Evolutionary conservation across 1,284 basidiomycete genomes (phyloP).

Genomic region (Taiwanofungus camphoratus): DNA sequence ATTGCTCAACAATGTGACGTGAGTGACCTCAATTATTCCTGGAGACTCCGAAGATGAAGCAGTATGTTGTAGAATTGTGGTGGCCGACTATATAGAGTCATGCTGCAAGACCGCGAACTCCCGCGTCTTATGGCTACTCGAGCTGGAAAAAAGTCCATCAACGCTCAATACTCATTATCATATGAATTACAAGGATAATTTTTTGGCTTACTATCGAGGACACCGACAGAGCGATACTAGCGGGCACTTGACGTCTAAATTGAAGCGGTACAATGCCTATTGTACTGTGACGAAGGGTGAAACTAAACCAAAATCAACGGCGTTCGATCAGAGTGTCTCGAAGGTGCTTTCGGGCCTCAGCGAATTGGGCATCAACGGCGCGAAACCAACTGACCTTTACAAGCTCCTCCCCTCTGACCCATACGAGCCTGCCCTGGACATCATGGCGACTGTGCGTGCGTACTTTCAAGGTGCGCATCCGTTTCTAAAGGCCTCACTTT

Average conservation of each 20-base stretch:
- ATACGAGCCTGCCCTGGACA: slow-evolving; percentile 49
- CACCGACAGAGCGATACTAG: slow-evolving; percentile 32
- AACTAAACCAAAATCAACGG: not conserved
- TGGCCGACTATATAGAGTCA: slow-evolving; percentile 26
- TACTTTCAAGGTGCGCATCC: slow-evolving; percentile 60
- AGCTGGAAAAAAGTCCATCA: slow-evolving; percentile 46
- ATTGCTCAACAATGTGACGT: slow-evolving; percentile 48
- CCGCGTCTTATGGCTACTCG: slow-evolving; percentile 39
- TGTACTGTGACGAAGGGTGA: not conserved
- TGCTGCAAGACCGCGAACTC: slow-evolving; percentile 11
- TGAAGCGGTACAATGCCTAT: slow-evolving; percentile 7
- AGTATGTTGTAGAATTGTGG: slow-evolving; percentile 33
- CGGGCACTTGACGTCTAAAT: slow-evolving; percentile 22
- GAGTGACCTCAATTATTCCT: slow-evolving; percentile 19
- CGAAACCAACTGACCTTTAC: slow-evolving; percentile 39
- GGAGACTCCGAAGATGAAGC: not conserved
- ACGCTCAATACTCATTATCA: slow-evolving; percentile 60
- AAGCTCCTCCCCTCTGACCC: slow-evolving; percentile 49
- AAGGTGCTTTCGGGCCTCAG: slow-evolving; percentile 37
- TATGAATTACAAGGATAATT: slow-evolving; percentile 51
- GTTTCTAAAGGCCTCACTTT: not conserved
- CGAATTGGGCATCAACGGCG: slow-evolving; percentile 38
- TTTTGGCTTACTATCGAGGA: slow-evolving; percentile 42
- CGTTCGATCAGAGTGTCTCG: slow-evolving; percentile 22
- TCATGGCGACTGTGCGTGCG: slow-evolving; percentile 66